Base-by-base conservation (phyloP, 495 filamentous ascomycete genomes). In the Glutinoglossum americanum region DNA sequence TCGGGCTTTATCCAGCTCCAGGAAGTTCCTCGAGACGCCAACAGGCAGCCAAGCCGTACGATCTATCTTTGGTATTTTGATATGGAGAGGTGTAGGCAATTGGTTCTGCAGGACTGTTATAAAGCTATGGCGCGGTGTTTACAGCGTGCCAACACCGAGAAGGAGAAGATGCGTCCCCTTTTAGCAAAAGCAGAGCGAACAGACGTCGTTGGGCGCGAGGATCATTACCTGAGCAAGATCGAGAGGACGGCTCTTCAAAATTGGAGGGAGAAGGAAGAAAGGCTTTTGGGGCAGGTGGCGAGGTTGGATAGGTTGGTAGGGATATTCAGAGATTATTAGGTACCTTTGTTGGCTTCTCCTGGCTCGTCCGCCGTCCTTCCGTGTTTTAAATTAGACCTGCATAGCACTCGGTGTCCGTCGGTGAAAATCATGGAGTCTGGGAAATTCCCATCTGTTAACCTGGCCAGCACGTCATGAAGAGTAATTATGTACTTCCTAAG, bases 31-130 rank as follows among this genome's bases (percentile, higher is more conserved):
- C 81, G 81, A 48, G 90, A 96, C 62, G 75, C 74, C 53, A 82
- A 80, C 54, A 81, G 87, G 1, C 77, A 85, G 53, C 80, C 87
- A 10, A 80, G 76, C 54, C 80, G 85, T 35, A 89, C 87, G 0
- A 80, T 90, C 39, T 96, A 84, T 66, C 75, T 97, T 25, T 96
- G 87, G 84, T 94, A 78, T 70, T 94, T 83, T 66, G 92, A 97
- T 63, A 68, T 74, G 0, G 81, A 87, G 21, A 78, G 83, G 33
- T 79, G 81, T 21, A 71, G 77, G 39, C 69, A 73, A 15, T 76
- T 79, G 30, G 65, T 94, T 7, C 67, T 94, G 9, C 79, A 89
- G 47, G 81, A 84, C 58, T 78, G 80, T 10, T 96, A 94, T 72
- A 89, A 89, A 65, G 78, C 81, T 13, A 94, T 97, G 88, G 77